A percentile compares a stretch with the other conserved stretches of the same genome.
Conservation (phyloP, 2,329 filamentous ascomycete species). For the Xylaria sp. region DNA sequence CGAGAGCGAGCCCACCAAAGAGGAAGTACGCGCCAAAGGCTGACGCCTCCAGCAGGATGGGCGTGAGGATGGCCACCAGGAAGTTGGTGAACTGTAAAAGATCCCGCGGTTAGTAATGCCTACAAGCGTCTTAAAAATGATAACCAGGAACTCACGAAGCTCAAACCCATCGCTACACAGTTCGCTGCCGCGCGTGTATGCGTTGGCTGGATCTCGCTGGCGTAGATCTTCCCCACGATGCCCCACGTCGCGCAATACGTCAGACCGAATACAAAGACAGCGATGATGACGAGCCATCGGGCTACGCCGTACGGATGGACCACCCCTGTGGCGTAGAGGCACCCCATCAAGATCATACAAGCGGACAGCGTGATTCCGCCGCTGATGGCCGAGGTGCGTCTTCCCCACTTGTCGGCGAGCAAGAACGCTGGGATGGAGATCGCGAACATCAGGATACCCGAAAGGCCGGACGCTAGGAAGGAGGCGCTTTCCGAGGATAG, state of each 20-base stretch:
- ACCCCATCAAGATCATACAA: constrained; percentile 57
- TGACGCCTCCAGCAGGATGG: constrained; percentile 44
- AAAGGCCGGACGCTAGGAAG: constrained; percentile 64
- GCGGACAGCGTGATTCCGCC: constrained; percentile 54
- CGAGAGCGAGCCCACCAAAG: constrained; percentile 45
- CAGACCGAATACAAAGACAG: constrained; percentile 53
- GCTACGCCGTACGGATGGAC: constrained; percentile 46
- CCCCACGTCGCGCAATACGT: constrained; percentile 55
- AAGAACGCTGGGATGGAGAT: constrained; percentile 59
- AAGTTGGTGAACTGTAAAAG: constrained; percentile 31
- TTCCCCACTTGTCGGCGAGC: constrained; percentile 60
- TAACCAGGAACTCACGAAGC: constrained; percentile 28
- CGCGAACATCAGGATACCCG: constrained; percentile 60
- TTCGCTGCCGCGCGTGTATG: constrained; percentile 58
- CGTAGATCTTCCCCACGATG: constrained; percentile 59
- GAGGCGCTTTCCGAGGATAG: constrained; percentile 55
- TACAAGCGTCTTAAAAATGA: too few species aligned
- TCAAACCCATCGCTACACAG: constrained; percentile 48
- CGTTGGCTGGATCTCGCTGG: constrained; percentile 60
- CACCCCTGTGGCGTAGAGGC: constrained; percentile 50
- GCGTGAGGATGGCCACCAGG: constrained; percentile 48
- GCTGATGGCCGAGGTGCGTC: constrained; percentile 55
- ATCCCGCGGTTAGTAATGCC: background rate
- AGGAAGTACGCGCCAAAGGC: constrained; percentile 50
- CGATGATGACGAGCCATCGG: constrained; percentile 54